These are phyloP conservation scores for Cyclocybe cylindracea DNA, from an alignment of 768 basidiomycete species.

Conservation along the genomic window DNA sequence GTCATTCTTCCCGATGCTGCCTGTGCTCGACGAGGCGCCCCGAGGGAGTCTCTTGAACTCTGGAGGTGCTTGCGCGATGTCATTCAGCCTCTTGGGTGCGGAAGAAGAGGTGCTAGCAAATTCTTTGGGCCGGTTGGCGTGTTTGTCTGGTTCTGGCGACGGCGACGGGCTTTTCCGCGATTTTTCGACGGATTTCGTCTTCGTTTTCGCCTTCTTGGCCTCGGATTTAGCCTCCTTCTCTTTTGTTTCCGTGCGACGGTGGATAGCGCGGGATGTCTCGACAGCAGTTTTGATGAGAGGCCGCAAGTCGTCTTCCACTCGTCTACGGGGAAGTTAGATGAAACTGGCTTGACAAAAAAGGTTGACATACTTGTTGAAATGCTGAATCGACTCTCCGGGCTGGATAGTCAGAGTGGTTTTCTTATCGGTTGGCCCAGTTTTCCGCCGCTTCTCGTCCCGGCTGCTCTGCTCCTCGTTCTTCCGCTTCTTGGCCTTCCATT, in stretches of 20 bases:
- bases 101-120: conserved; percentile 53
- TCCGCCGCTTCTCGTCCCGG: conserved; percentile 33
- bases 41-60: conserved; percentile 58
- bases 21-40: conserved; percentile 26
- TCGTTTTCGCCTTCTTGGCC: conserved; percentile 21
- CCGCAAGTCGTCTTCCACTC: conserved; percentile 74
- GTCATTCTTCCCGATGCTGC: conserved; percentile 22
- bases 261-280: conserved; percentile 51
- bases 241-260: conserved; percentile 45
- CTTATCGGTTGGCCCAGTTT: conserved; percentile 24
- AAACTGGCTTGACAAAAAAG: neutral
- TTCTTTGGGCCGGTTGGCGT: conserved; percentile 40
- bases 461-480: conserved; percentile 28
- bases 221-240: conserved; percentile 31
- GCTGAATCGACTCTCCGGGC: conserved; percentile 70
- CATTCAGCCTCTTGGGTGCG: conserved; percentile 66
- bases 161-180: conserved; percentile 9
- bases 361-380: conserved; percentile 68
- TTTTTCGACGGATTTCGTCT: conserved; percentile 14
- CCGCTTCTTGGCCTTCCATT: conserved; percentile 52
- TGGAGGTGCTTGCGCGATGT: conserved; percentile 71
- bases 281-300: conserved; percentile 63
- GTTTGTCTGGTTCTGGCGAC: conserved; percentile 21
- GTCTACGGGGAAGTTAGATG: conserved; percentile 36
- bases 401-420: conserved; percentile 44